These are phyloP conservation scores for Salicornia ramosissima DNA, from an alignment of 148 eudicot species.

Conservation along the genomic window DNA sequence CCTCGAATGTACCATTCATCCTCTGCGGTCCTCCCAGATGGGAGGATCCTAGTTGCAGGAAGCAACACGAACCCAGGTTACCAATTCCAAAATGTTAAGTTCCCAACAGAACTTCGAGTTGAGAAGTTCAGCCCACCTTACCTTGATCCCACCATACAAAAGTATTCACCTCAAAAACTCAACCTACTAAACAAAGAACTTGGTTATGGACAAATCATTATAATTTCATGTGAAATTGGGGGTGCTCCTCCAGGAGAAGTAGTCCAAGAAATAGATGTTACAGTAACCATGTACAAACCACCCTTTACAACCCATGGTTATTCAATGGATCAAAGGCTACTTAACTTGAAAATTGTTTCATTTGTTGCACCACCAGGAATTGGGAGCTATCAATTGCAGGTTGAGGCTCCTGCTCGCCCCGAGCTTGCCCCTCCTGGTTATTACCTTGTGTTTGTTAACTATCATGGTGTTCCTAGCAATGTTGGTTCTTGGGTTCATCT, in stretches of 20 bases:
- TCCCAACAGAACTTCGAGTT: slow-evolving; percentile 57
- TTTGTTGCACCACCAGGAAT: not conserved
- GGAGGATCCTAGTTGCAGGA: slow-evolving; percentile 63
- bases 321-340: slow-evolving; percentile 67
- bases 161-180: slow-evolving; percentile 19
- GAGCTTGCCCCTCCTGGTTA: slow-evolving; percentile 80
- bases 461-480: slow-evolving; percentile 65
- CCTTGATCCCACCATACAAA: slow-evolving; percentile 31
- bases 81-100: slow-evolving; percentile 19
- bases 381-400: slow-evolving; percentile 13
- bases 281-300: slow-evolving; percentile 54
- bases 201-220: slow-evolving; percentile 33
- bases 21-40: slow-evolving; percentile 50
- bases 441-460: slow-evolving; percentile 48
- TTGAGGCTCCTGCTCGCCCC: slow-evolving; percentile 42
- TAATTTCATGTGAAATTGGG: slow-evolving; percentile 12
- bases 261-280: slow-evolving; percentile 23
- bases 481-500: slow-evolving; percentile 66
- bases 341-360: slow-evolving; percentile 29
- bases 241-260: not conserved
- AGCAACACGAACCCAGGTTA: slow-evolving; percentile 55
- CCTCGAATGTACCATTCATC: slow-evolving; percentile 79
- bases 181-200: not conserved
- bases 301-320: slow-evolving; percentile 94
- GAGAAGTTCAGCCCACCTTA: slow-evolving; percentile 80